These are phyloP conservation scores for Kalmusia sp. DNA, from an alignment of 2,329 filamentous ascomycete genomes.

Conservation along the genomic window DNA sequence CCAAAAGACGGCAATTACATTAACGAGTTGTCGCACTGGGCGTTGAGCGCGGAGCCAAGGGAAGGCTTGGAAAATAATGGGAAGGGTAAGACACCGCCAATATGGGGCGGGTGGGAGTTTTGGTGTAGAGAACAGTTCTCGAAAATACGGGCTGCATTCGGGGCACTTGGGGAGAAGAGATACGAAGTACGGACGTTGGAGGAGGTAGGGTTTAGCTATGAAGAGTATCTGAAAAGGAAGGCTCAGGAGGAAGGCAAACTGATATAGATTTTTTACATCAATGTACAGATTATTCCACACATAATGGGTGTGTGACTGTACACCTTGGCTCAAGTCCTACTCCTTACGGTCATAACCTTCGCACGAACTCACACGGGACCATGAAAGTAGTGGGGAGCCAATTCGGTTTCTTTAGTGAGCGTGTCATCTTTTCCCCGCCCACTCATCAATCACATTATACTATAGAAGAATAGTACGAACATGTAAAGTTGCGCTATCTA, in stretches of 20 bases:
- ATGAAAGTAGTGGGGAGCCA: too few relatives aligned
- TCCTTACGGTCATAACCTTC: too few relatives aligned
- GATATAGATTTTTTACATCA: too few relatives aligned
- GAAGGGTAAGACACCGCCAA: constrained; percentile 70
- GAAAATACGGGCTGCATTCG: constrained; percentile 75
- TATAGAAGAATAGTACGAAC: too few relatives aligned
- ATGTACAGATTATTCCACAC: too few relatives aligned
- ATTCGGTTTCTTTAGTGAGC: too few relatives aligned
- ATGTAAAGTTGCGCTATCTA: too few relatives aligned
- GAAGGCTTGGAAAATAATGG: constrained; percentile 52
- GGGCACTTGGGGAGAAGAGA: constrained; percentile 65
- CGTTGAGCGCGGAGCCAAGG: constrained; percentile 50
- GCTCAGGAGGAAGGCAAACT: constrained; percentile 12
- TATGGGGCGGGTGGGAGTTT: constrained; percentile 73
- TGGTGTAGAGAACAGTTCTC: constrained; percentile 76
- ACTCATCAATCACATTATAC: too few relatives aligned
- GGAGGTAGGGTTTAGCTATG: constrained; percentile 75
- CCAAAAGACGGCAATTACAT: constrained; percentile 73
- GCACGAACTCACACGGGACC: too few relatives aligned
- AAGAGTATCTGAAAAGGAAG: constrained; percentile 29
- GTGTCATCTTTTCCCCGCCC: too few relatives aligned
- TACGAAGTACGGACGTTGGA: constrained; percentile 67
- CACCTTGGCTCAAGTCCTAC: too few relatives aligned
- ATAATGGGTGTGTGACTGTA: too few relatives aligned
- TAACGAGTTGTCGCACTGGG: constrained; percentile 72